Conservation (phyloP, 176 grass and related monocot genomes). For the Saccharum officinarum region DNA sequence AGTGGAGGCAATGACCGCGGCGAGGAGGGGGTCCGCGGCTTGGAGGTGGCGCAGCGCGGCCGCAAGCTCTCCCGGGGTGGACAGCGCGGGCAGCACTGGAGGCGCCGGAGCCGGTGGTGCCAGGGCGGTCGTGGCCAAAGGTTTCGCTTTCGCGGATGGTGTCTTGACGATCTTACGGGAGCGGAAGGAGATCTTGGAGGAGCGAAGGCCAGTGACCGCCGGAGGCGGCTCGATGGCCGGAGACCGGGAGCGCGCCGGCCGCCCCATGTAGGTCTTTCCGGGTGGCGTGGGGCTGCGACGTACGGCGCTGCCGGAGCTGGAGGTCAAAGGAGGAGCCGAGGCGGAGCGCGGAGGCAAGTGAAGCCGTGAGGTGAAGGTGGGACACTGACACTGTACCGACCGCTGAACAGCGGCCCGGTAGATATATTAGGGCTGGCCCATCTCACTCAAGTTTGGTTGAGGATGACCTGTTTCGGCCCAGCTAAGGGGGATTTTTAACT, state of each 20-base stretch:
- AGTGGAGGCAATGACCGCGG: conserved; percentile 44
- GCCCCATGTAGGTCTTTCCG: background rate
- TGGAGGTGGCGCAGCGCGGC: conserved; percentile 45
- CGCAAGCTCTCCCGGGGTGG: conserved; percentile 22
- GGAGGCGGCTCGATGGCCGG: background rate
- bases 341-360: background rate
- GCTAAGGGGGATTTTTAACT: background rate
- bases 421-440: background rate
- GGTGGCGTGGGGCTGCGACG: background rate
- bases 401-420: background rate
- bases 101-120: background rate
- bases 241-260: conserved; percentile 10
- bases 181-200: conserved; percentile 41
- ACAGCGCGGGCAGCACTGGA: conserved; percentile 19
- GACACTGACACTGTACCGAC: background rate
- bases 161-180: conserved; percentile 53
- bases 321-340: background rate
- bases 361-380: background rate
- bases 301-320: background rate
- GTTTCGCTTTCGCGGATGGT: conserved; percentile 2
- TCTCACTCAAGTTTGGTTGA: background rate
- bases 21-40: conserved; percentile 41
- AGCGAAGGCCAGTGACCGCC: background rate
- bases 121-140: background rate
- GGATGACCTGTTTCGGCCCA: background rate